These are phyloP conservation scores for Mycena polygramma DNA, from an alignment of 768 basidiomycete genomes.

Conservation along the genomic window DNA sequence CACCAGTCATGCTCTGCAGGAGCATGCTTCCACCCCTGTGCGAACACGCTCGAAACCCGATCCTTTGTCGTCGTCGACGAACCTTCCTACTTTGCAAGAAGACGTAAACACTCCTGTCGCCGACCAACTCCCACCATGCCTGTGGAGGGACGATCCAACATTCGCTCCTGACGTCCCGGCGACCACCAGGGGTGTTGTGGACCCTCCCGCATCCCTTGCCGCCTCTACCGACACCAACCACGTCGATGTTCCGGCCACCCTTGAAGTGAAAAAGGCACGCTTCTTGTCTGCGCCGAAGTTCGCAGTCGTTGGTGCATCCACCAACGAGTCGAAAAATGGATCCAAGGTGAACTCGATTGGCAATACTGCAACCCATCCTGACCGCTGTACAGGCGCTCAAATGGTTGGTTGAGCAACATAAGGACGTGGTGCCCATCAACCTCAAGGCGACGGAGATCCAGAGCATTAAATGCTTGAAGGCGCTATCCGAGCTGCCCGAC, in stretches of 20 bases:
- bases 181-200: too few relatives aligned
- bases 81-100: neutral
- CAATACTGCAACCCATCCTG: neutral
- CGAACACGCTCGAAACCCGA: neutral
- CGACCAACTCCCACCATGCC: neutral
- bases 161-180: too few relatives aligned
- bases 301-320: conserved; percentile 72
- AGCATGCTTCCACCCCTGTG: neutral
- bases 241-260: neutral
- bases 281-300: conserved; percentile 63
- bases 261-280: conserved; percentile 10
- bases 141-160: neutral
- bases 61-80: neutral
- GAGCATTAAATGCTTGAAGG: conserved; percentile 54
- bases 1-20: neutral
- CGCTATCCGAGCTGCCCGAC: conserved; percentile 55
- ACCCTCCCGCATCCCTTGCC: too few relatives aligned
- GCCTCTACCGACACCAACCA: neutral
- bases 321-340: conserved; percentile 58
- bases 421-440: conserved; percentile 65
- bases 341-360: conserved; percentile 1
- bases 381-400: conserved; percentile 56
- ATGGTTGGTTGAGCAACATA: conserved; percentile 63
- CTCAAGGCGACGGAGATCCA: conserved; percentile 59
- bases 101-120: neutral